phyloP scores from a whole-genome alignment of 23 red algal species.

The Gracilaria gracilis region DNA sequence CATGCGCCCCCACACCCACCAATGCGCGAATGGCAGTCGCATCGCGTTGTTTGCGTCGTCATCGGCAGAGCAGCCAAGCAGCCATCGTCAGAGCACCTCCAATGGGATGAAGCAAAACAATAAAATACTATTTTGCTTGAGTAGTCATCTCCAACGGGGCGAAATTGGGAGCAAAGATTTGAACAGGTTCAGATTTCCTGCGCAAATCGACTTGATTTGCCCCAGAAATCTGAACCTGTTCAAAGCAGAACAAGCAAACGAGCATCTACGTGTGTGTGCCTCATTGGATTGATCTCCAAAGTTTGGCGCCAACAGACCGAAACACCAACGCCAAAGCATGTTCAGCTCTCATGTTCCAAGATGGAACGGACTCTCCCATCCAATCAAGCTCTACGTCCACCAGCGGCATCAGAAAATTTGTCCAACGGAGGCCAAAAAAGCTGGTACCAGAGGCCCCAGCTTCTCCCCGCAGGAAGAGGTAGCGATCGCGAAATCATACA shows the following conservation, averaged over 20 bases:
- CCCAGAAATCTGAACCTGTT: not conserved
- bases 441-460: not conserved
- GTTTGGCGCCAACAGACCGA: not conserved
- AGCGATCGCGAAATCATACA: not conserved
- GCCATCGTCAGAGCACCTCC: slow-evolving; percentile 43
- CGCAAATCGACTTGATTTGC: not conserved
- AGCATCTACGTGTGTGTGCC: not conserved
- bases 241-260: not conserved
- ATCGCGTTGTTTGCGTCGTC: too few relatives aligned
- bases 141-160: not conserved
- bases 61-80: too few relatives aligned
- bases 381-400: too few relatives aligned
- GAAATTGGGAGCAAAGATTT: slow-evolving; percentile 20
- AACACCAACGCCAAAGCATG: not conserved
- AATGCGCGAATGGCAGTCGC: too few relatives aligned
- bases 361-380: too few relatives aligned
- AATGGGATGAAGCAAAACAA: slow-evolving; percentile 23
- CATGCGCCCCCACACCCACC: too few relatives aligned
- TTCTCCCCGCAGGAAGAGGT: slow-evolving; percentile 1
- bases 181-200: slow-evolving; percentile 7
- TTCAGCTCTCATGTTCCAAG: too few relatives aligned
- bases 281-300: not conserved
- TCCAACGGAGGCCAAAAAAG: slow-evolving; percentile 35
- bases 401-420: not conserved
- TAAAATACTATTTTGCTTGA: slow-evolving; percentile 3